Evolutionary conservation across 176 grass and related monocot genomes (phyloP), one percentile per base, ranked within the genome.

Genomic region (Pharus latifolius): DNA sequence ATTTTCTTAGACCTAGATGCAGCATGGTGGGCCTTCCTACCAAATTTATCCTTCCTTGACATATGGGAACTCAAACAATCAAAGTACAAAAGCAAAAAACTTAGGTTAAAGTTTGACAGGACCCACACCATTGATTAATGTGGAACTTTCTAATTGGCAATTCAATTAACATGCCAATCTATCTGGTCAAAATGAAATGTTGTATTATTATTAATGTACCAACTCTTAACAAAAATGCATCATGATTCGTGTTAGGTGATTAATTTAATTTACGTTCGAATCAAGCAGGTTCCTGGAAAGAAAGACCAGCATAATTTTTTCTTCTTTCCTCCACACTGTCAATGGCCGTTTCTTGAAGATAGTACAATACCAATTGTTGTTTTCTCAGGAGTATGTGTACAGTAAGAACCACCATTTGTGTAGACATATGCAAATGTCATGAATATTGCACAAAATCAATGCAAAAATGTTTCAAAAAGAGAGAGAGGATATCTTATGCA

Each of bases 311-410:
- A n/a, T n/a, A n/a, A n/a, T 49, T 68, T 75, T 45, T 55, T 75
- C 70, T 47, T 74, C 70, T 70, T 38, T 9, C 25, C n/a, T 49
- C 47, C 63, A 30, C 63, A 43, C n/a, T 68, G 40, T 30, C 56
- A 49, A 55, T 85, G 64, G 16, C 83, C 40, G 71, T 80, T 76
- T 38, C 64, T 80, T 75, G 13, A 80, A 85, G 70, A 58, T 55
- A 69, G n/a, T n/a, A 55, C 47, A 56, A 7, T 2, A 63, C 14
- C 20, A 9, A 33, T 22, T 24, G 55, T 53, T 35, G 71, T 25
- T 35, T 34, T 53, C 34, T 33, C 61, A 46, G 12, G 55, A 14
- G 65, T 64, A 76, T 12, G 3, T 43, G 33, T 64, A 13, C 63
- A 64, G n/a, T 9, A n/a, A 7, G 24, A 30, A 54, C 47, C 2